A percentile compares a stretch with the other conserved stretches of the same genome.
These are phyloP conservation scores for Oryza rufipogon DNA, from an alignment of 176 grass and related monocot species.

Conservation along the genomic window DNA sequence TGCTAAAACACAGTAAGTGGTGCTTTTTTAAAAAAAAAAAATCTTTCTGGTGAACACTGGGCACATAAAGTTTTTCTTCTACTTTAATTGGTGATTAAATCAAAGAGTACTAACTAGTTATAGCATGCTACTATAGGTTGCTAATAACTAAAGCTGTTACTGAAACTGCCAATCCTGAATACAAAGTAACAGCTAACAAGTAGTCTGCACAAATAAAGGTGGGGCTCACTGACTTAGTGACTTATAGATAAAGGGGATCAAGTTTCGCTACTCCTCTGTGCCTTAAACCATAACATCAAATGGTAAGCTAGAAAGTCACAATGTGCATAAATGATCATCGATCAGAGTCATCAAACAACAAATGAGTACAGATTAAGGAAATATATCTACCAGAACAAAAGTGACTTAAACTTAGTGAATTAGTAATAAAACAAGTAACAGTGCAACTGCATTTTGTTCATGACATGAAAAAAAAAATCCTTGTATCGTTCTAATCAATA, in stretches of 20 bases:
- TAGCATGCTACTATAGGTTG: background rate
- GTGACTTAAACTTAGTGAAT: background rate
- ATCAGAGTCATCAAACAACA: background rate
- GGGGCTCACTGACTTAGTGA: background rate
- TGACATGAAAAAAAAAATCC: background rate
- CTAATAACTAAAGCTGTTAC: conserved; percentile 10
- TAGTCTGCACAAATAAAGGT: conserved; percentile 19
- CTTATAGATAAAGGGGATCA: background rate
- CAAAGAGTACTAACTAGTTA: background rate
- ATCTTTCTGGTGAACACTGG: background rate
- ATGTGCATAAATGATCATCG: background rate
- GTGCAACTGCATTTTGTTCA: background rate
- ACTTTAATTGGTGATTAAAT: background rate
- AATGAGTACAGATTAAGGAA: background rate
- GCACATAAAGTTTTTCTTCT: background rate
- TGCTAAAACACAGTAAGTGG: background rate
- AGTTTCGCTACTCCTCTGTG: background rate
- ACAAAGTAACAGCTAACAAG: background rate
- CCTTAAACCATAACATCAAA: conserved; percentile 3
- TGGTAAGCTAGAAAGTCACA: background rate
- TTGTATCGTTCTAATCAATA: background rate
- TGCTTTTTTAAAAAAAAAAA: background rate
- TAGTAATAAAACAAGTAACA: background rate
- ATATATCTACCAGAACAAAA: conserved; percentile 7
- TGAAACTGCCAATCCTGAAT: background rate